phyloP scores from a whole-genome alignment of 441 rosid species.

The Arabidopsis lyrata region DNA sequence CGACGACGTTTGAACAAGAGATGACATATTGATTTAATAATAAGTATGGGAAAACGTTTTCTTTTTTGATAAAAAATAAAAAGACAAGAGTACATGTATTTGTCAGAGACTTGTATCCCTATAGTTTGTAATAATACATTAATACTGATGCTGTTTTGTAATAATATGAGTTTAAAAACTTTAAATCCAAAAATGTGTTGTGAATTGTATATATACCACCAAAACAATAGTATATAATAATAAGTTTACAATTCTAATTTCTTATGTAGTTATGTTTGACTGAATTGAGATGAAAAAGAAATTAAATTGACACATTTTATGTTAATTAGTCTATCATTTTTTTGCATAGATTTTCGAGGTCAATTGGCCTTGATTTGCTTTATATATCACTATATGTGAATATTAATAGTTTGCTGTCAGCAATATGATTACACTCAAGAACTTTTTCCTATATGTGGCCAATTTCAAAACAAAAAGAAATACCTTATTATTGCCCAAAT shows the following conservation, averaged over 20 bases:
- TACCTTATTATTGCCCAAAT: background rate
- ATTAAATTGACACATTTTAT: background rate
- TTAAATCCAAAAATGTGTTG: background rate
- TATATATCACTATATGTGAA: too few species aligned
- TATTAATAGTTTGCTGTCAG: too few species aligned
- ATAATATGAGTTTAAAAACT: background rate
- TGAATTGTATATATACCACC: too few species aligned
- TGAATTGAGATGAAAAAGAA: background rate
- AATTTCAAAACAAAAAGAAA: background rate
- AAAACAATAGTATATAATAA: background rate
- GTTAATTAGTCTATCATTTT: too few species aligned
- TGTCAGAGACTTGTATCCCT: background rate
- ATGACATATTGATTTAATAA: background rate
- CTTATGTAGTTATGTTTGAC: background rate
- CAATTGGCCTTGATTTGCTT: too few species aligned
- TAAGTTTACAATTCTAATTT: background rate
- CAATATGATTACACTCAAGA: too few species aligned
- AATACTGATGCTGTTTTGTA: background rate
- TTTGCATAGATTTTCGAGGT: too few species aligned
- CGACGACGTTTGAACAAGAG: background rate
- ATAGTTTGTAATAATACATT: background rate
- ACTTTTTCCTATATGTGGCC: background rate
- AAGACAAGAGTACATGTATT: background rate
- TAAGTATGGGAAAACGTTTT: background rate
- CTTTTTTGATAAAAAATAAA: background rate